Evolutionary conservation across 2,329 filamentous ascomycete genomes (phyloP).

Genomic region (Fusarium compactum): DNA sequence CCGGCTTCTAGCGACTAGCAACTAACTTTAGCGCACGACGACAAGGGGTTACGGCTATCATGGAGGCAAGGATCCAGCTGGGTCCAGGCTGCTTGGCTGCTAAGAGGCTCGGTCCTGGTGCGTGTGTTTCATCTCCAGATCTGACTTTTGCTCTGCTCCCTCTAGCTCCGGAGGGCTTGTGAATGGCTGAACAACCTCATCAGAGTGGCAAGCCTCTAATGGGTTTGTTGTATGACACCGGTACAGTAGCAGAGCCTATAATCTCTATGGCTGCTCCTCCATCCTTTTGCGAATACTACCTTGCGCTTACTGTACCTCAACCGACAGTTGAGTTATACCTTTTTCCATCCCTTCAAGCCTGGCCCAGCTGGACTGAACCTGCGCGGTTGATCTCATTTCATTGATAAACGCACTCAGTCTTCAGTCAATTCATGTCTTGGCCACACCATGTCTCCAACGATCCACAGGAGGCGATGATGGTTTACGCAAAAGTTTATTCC

Average conservation of each 20-base stretch:
- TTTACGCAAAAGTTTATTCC: conserved; percentile 8
- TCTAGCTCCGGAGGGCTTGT: conserved; percentile 10
- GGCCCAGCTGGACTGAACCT: not conserved
- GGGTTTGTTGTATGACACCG: conserved; percentile 3
- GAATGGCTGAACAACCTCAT: not conserved
- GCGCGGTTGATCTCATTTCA: not conserved
- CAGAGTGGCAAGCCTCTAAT: conserved; percentile 13
- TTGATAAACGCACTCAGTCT: not conserved
- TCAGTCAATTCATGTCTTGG: conserved; percentile 8
- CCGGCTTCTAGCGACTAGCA: not conserved
- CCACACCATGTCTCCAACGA: not conserved
- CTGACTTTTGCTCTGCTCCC: conserved; percentile 6
- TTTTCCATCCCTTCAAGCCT: not conserved
- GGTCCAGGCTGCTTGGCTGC: conserved; percentile 1
- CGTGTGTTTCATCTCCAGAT: conserved; percentile 26
- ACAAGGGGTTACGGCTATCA: conserved; percentile 25
- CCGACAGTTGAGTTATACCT: not conserved
- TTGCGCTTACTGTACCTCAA: not conserved
- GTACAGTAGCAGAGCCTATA: conserved; percentile 10
- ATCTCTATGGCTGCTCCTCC: conserved; percentile 14
- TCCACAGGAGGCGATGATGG: not conserved
- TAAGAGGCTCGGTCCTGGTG: conserved; percentile 4
- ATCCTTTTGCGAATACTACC: conserved; percentile 17
- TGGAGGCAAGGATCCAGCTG: conserved; percentile 19
- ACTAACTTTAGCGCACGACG: conserved; percentile 26